Base-by-base conservation (phyloP, 2,329 filamentous ascomycete species). In the Beauveria medogensis region DNA sequence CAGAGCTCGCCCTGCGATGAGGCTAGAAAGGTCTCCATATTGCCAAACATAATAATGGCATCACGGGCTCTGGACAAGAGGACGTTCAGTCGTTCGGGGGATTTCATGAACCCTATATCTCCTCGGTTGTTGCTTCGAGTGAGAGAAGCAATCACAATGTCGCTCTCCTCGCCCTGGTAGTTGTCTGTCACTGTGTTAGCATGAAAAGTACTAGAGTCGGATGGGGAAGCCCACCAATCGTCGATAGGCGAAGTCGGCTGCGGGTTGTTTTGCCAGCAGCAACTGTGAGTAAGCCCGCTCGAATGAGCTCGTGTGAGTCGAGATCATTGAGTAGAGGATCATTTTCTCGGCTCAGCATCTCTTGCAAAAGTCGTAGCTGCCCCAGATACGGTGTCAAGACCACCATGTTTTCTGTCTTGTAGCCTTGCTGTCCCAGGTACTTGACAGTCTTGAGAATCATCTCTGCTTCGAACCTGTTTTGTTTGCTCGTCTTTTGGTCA, bases 161-260 rank as follows among this genome's bases (percentile, higher is more conserved):
- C 83, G 43, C 83, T 85, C 64, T 92, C 89, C 67, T 92, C 89
- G 1, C 89, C 88, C 69, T 92, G 89, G 61, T 89, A 92, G 63
- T 92, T 92, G 63, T 92, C 88, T 87, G 22, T 2, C 3, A 0
- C 8, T 18, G 20, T 65, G 5, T 56, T 22, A 43, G 34, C 34
- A 10, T 28, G 16, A 7, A 28, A 48, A 18, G 57, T 43, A 7
- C 5, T 37, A 4, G 34, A 37, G 34, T 37, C 14, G 12, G 12
- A 37, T 14, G 12, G 34, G 14, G 34, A 26, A 34, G 69, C 81
- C 69, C 72, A 88, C 86, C 86, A 56, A 92, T 88, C 0, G 88
- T 91, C 0, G 88, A 90, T 0, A 92, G 75, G 0, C 80, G 77
- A 18, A 91, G 74, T 0, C 69, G 75, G 1, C 74, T 75, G 63